phyloP scores from a whole-genome alignment of 129 eudicot species.

The Pulicaria dysenterica region DNA sequence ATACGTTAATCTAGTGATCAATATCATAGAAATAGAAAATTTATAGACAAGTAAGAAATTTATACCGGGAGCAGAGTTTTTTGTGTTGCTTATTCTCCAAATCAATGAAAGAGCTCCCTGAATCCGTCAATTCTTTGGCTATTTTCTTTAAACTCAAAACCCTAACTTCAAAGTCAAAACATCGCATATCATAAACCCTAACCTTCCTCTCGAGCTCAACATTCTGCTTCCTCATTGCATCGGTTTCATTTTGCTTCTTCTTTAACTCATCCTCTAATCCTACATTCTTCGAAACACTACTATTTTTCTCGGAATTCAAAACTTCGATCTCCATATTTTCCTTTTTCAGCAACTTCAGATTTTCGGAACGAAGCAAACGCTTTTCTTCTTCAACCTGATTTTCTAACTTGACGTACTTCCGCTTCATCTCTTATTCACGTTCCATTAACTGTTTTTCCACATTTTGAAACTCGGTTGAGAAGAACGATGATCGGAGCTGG shows the following conservation, averaged over 20 bases:
- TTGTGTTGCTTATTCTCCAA: constrained; percentile 9
- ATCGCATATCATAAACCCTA: background rate
- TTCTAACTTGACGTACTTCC: background rate
- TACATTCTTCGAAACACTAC: background rate
- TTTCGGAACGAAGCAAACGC: constrained; percentile 2
- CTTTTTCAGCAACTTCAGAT: constrained; percentile 10
- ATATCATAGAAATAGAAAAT: background rate
- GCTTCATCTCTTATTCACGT: constrained; percentile 27
- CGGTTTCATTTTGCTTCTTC: constrained; percentile 4
- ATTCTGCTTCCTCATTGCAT: constrained; percentile 14
- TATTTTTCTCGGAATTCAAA: background rate
- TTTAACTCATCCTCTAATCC: constrained; percentile 19
- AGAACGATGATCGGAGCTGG: constrained; percentile 34
- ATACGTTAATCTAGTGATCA: background rate
- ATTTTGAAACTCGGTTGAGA: constrained; percentile 23
- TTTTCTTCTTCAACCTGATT: constrained; percentile 15
- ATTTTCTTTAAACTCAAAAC: constrained; percentile 1
- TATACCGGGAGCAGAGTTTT: constrained; percentile 15
- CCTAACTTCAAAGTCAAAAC: background rate
- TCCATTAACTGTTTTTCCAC: constrained; percentile 18
- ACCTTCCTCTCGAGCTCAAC: background rate
- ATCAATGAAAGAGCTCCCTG: background rate
- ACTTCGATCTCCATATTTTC: constrained; percentile 4
- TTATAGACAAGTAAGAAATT: constrained; percentile 1
- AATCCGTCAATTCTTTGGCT: background rate